A percentile compares a stretch with the other conserved stretches of the same genome.
phyloP scores from a whole-genome alignment of 768 basidiomycete genomes.

The Kwoniella sp. region DNA sequence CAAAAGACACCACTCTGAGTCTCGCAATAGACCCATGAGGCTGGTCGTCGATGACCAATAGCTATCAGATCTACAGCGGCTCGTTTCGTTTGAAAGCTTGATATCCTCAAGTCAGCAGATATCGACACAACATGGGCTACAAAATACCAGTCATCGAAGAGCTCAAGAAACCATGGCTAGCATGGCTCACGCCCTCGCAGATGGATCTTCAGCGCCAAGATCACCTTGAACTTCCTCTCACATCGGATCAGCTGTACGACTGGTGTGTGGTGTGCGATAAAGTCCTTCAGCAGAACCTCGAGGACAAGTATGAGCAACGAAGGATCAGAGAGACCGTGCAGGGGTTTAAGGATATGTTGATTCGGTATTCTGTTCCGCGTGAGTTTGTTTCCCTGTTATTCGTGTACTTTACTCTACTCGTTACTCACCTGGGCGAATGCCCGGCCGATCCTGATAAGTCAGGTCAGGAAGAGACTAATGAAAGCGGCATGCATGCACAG shows the following conservation, averaged over 20 bases:
- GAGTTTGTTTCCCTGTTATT: too few species aligned
- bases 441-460: too few species aligned
- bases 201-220: background rate
- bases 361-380: background rate
- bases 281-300: background rate
- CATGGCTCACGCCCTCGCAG: background rate
- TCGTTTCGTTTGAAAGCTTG: too few species aligned
- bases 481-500: too few species aligned
- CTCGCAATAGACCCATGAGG: too few species aligned
- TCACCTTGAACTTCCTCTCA: background rate
- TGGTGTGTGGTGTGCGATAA: conserved; percentile 2
- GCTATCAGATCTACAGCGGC: too few species aligned
- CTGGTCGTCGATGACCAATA: too few species aligned
- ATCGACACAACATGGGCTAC: background rate
- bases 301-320: background rate
- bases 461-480: too few species aligned
- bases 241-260: background rate
- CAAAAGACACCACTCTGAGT: too few species aligned
- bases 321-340: background rate
- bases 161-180: background rate
- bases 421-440: too few species aligned
- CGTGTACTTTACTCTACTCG: too few species aligned
- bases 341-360: conserved; percentile 1
- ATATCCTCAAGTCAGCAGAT: too few species aligned
- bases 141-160: background rate